phyloP scores from a whole-genome alignment of 148 eudicot species.

The Bassia scoparia region DNA sequence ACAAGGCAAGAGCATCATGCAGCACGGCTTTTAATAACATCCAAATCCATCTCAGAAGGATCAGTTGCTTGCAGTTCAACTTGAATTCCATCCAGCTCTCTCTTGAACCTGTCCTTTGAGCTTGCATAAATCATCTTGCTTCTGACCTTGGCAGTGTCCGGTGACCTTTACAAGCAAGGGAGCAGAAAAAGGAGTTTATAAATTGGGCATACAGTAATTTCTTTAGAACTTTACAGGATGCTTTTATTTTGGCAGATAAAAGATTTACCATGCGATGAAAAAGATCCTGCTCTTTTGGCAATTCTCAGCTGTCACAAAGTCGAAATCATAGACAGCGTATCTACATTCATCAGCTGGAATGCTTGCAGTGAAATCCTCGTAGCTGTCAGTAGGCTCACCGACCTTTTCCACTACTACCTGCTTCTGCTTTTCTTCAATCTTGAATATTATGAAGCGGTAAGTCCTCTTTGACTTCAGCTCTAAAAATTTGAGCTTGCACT shows the following conservation, averaged over 20 bases:
- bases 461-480: constrained; percentile 83
- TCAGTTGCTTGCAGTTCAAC: constrained; percentile 92
- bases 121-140: constrained; percentile 83
- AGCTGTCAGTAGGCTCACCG: constrained; percentile 67
- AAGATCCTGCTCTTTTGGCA: constrained; percentile 91
- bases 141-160: constrained; percentile 74
- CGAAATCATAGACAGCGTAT: constrained; percentile 78
- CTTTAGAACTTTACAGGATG: neutral
- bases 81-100: constrained; percentile 54
- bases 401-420: constrained; percentile 82
- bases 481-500: constrained; percentile 82
- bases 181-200: neutral
- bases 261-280: constrained; percentile 76
- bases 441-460: constrained; percentile 68
- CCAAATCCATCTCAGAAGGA: constrained; percentile 84
- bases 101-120: constrained; percentile 20
- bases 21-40: constrained; percentile 72
- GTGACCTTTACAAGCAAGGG: constrained; percentile 45
- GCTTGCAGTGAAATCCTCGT: constrained; percentile 64
- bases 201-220: neutral
- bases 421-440: constrained; percentile 84
- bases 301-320: constrained; percentile 75
- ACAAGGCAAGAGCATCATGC: constrained; percentile 26
- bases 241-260: neutral
- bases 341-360: constrained; percentile 84